Percentiles rank a stretch among this genome's conserved stretches.
Conservation (phyloP, 2,329 filamentous ascomycete genomes). For the Ophiocordyceps robertsii region DNA sequence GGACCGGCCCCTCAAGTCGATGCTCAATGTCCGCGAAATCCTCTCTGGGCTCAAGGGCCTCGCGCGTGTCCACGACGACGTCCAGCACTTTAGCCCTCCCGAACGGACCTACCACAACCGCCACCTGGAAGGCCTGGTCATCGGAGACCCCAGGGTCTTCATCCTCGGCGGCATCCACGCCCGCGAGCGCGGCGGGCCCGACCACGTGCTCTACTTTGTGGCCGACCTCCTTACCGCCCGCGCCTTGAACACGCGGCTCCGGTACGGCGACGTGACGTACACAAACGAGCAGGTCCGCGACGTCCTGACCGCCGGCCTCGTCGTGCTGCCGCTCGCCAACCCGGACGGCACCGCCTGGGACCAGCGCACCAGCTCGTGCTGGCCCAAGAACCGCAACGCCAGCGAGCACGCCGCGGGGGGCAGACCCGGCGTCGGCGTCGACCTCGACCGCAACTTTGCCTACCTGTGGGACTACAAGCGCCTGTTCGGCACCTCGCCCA, state of each 20-base stretch:
- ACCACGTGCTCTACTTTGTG: slow-evolving; percentile 43
- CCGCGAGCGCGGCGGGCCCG: slow-evolving; percentile 42
- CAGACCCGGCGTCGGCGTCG: slow-evolving; percentile 26
- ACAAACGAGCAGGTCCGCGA: slow-evolving; percentile 35
- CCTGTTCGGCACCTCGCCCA: slow-evolving; percentile 25
- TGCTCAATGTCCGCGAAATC: no score
- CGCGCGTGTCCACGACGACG: slow-evolving; percentile 6
- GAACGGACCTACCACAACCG: slow-evolving; percentile 29
- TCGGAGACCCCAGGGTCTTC: slow-evolving; percentile 36
- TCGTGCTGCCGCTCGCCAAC: slow-evolving; percentile 38
- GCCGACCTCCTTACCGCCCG: slow-evolving; percentile 41
- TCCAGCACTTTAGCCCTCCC: slow-evolving; percentile 27
- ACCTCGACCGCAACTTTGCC: slow-evolving; percentile 45
- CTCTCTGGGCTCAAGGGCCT: no score
- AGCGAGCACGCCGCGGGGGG: slow-evolving; percentile 15
- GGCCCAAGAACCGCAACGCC: slow-evolving; percentile 43
- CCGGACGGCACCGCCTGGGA: slow-evolving; percentile 40
- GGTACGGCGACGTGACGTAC: slow-evolving; percentile 37
- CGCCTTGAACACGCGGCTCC: slow-evolving; percentile 31
- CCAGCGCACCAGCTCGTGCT: slow-evolving; percentile 33
- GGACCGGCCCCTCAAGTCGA: no score
- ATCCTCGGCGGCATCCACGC: slow-evolving; percentile 42
- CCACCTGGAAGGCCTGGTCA: slow-evolving; percentile 23
- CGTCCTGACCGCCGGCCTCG: slow-evolving; percentile 37
- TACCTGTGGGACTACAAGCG: slow-evolving; percentile 40